Base-by-base conservation (phyloP, 129 eudicot genomes). In the Lactuca sativa region DNA sequence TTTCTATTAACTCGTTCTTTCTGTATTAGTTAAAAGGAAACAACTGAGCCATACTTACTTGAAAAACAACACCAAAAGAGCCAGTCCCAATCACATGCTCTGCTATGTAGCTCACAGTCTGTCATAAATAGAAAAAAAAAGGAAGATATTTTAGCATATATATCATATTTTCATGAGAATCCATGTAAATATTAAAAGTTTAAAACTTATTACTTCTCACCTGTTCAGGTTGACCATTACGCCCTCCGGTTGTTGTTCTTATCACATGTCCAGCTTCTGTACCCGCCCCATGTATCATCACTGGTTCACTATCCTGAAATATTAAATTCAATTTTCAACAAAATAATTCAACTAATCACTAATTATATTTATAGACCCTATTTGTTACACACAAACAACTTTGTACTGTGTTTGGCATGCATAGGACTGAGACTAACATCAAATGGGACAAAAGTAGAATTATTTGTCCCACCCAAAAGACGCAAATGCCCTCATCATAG, bases 61-160 rank as follows among this genome's bases (percentile, higher is more conserved):
- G 99, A 76, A 82, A 85, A 57, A 95, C 99, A 33, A 84, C 90
- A 80, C 99, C 99, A 79, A 95, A 95, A 25, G 99, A 95, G 65
- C 99, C 99, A 38, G 97, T 90, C 71, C 99, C 99, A 59, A 95
- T 90, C 69, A 90, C 97, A 79, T 90, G 99, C 74, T 95, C 99
- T 43, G 97, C 96, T 80, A 95, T 95, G 87, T 95, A 95, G 73
- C 86, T 90, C 76, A 90, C 85, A 18, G 75, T 80, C 99, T 95
- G 86, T 61, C 65, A 63, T 41, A 15, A 82, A 69, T 9, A 59
- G 63, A 67, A 52, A 78, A 25, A 48, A 60, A 65, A 66, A 54
- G 2, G 31, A 41, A 15, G 7, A 62, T 40, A 10, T 16, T 66
- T 30, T 47, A 49, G 41, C 32, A 38, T 41, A 53, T 61, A 54